A percentile compares a stretch with the other conserved stretches of the same genome.
These are phyloP conservation scores for Cicer pinnatifidum DNA, from an alignment of 306 rosid genomes.

Conservation along the genomic window DNA sequence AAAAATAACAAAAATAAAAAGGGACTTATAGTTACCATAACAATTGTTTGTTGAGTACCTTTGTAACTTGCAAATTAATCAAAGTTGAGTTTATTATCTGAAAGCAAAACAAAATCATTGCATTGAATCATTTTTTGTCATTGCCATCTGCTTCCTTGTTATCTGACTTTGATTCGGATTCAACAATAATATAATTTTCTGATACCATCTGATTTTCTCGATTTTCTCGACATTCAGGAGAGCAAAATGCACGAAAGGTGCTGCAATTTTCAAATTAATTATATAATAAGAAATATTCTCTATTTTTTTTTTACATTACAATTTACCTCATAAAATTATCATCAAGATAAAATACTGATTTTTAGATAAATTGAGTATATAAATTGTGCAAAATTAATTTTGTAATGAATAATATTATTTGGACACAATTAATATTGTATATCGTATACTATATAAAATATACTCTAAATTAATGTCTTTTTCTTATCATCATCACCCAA, in stretches of 20 bases:
- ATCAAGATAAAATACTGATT: no score
- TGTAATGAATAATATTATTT: no score
- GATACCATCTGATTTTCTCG: background rate
- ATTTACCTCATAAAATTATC: no score
- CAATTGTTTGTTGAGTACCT: background rate
- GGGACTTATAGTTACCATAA: background rate
- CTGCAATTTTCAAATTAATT: background rate
- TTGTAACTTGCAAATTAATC: background rate
- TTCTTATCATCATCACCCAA: no score
- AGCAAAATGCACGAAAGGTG: background rate
- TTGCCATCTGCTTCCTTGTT: background rate
- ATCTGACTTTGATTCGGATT: background rate
- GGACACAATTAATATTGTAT: no score
- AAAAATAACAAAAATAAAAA: background rate
- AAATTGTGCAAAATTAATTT: no score
- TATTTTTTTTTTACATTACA: no score
- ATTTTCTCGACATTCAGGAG: background rate
- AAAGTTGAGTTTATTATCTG: background rate
- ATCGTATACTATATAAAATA: no score
- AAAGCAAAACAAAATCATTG: background rate
- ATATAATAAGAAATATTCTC: no score
- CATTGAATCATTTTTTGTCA: background rate
- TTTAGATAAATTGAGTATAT: no score
- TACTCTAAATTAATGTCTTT: no score
- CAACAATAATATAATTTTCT: background rate